phyloP scores from a whole-genome alignment of 1,284 basidiomycete species.

The Neonothopanus nambi region DNA sequence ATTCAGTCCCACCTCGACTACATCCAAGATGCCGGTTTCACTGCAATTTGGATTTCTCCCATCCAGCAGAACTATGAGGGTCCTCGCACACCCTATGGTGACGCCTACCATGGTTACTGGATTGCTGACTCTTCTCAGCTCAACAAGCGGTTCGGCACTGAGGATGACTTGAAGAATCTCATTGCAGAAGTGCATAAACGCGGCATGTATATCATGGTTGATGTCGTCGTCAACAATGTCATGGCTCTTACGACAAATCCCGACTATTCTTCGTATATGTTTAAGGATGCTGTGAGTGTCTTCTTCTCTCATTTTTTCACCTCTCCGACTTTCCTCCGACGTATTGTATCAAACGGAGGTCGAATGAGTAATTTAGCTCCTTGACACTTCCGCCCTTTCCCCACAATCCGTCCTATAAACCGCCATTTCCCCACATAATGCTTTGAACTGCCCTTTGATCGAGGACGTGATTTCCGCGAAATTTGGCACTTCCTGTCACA shows the following conservation, averaged over 20 bases:
- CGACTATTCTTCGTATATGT: conserved; percentile 58
- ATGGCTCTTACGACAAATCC: conserved; percentile 59
- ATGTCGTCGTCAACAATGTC: conserved; percentile 77
- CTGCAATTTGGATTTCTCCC: conserved; percentile 67
- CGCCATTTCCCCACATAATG: too few species aligned
- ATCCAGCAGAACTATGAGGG: conserved; percentile 72
- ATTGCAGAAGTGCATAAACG: conserved; percentile 64
- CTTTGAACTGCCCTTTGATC: too few species aligned
- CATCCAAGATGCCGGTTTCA: conserved; percentile 76
- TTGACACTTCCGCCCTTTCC: too few species aligned
- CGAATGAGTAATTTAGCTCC: too few species aligned
- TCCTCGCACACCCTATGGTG: conserved; percentile 60
- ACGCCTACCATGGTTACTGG: conserved; percentile 75
- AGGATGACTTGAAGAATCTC: conserved; percentile 68
- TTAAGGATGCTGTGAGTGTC: conserved; percentile 42
- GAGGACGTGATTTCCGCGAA: too few species aligned
- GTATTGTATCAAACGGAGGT: too few species aligned
- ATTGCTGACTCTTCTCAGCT: conserved; percentile 61
- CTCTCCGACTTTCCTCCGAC: too few species aligned
- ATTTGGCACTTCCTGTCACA: too few species aligned
- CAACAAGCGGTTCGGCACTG: conserved; percentile 69
- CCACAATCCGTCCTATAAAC: too few species aligned
- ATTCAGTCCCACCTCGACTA: conserved; percentile 77
- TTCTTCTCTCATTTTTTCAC: background rate
- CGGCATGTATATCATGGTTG: conserved; percentile 80